These are phyloP conservation scores for Wickerhamiella qilinensis DNA, from an alignment of 805 yeast genomes.

Conservation along the genomic window DNA sequence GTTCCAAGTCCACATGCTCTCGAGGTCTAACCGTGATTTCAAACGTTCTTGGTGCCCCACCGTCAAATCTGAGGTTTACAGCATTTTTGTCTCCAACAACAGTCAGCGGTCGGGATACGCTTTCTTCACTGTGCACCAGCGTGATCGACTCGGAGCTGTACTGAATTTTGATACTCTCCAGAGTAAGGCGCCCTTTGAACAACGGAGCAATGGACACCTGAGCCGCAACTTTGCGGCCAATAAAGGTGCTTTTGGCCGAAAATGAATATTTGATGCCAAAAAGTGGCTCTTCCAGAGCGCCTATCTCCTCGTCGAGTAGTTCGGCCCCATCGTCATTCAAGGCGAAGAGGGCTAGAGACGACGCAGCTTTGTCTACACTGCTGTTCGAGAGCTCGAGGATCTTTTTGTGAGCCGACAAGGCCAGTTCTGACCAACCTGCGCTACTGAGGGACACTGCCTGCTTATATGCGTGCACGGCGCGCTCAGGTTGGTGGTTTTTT, in stretches of 20 bases:
- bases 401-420: background rate
- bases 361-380: background rate
- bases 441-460: background rate
- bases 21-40: slow-evolving; percentile 15
- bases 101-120: background rate
- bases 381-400: background rate
- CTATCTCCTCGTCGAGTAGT: background rate
- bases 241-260: slow-evolving; percentile 5
- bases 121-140: slow-evolving; percentile 1
- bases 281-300: background rate
- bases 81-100: background rate
- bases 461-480: background rate
- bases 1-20: slow-evolving; percentile 15
- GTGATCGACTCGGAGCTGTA: slow-evolving; percentile 8
- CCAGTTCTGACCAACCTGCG: background rate
- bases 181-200: slow-evolving; percentile 6
- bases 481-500: background rate
- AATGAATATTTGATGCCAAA: slow-evolving; percentile 10
- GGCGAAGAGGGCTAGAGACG: slow-evolving; percentile 4
- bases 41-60: slow-evolving; percentile 13
- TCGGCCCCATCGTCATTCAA: slow-evolving; percentile 1
- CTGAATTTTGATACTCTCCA: slow-evolving; percentile 6
- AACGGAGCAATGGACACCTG: slow-evolving; percentile 12
- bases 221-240: slow-evolving; percentile 11
- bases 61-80: slow-evolving; percentile 13